Base-by-base conservation (phyloP, 1,284 basidiomycete species). In the Cutaneotrichosporon spelunceum region DNA sequence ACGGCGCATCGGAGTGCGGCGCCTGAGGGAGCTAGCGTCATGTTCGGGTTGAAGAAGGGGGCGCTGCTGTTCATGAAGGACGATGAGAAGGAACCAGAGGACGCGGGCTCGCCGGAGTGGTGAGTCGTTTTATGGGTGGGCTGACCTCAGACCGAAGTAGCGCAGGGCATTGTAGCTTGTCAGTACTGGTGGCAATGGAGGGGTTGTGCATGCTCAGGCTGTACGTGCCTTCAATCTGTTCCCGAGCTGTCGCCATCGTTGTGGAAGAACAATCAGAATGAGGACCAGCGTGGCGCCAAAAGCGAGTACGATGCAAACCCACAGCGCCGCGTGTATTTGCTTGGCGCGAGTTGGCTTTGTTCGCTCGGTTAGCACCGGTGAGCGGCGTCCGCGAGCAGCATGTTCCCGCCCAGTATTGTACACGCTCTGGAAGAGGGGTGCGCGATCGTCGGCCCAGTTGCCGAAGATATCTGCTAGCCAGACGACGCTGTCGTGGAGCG, bases 381-480 rank as follows among this genome's bases (percentile, higher is more conserved):
- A 8, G 4, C 7, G 39, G 39, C 16, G 8, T 42, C 34, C 16
- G 34, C 11, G 34, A 7, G 19, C 36, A 13, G 23, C 44, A 1
- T 23, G 26, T 23, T 50, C 21, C 52, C 55, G n/a, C 27, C 47
- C 27, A 1, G 47, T 19, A 14, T 59, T 53, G 53, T 53, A 61
- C 23, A 59, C 47, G 24, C 23, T 34, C 21, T 56, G 27, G 4
- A 61, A 42, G 30, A 61, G 7, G 0, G 59, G 57, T 2, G 47
- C 49, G 23, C 61, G 47, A n/a, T 24, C 56, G 30, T 68, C 64
- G 2, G 57, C 48, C 21, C 11, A 45, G 29, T 62, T 64, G 33
- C 29, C 52, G 29, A 27, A 16, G 49, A 27, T 53, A 5, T 24
- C 11, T 23, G 16, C 19, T 33, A 56, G 53, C 21, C 23, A 33